Conservation (phyloP, 345 rosid species). For the Citropsis articulata region DNA sequence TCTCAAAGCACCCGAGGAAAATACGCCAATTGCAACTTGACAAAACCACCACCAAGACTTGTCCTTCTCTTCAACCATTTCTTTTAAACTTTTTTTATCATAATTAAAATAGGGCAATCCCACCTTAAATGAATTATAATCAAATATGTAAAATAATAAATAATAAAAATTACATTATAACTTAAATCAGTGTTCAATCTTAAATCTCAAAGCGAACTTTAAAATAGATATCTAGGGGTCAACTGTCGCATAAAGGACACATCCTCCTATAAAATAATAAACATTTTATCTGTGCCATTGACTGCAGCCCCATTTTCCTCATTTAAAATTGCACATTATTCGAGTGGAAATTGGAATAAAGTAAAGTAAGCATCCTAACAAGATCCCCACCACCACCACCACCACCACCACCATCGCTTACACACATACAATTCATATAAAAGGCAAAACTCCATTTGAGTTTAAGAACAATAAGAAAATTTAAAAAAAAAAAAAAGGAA, state of each 20-base stretch:
- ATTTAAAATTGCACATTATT: neutral
- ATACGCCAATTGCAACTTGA: neutral
- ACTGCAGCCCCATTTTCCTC: conserved; percentile 10
- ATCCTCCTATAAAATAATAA: neutral
- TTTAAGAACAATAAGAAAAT: conserved; percentile 9
- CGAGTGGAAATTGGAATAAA: conserved; percentile 30
- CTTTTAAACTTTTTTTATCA: neutral
- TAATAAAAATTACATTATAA: too few relatives aligned
- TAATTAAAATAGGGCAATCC: neutral
- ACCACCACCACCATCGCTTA: conserved; percentile 24
- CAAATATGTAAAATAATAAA: too few relatives aligned
- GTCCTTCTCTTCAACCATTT: neutral
- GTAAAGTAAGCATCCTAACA: conserved; percentile 26
- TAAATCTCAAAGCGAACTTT: too few relatives aligned
- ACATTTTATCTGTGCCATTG: conserved; percentile 15
- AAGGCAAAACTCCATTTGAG: conserved; percentile 11
- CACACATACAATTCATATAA: neutral
- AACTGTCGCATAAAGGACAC: conserved; percentile 15
- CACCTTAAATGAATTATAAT: too few relatives aligned
- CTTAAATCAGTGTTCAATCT: too few relatives aligned
- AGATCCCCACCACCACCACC: conserved; percentile 34
- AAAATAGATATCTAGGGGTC: conserved; percentile 15
- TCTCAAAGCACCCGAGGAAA: neutral
- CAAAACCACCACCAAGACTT: neutral
- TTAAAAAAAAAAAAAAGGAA: neutral